Conservation (phyloP, 257 asterid species). For the Capsicum baccatum region DNA sequence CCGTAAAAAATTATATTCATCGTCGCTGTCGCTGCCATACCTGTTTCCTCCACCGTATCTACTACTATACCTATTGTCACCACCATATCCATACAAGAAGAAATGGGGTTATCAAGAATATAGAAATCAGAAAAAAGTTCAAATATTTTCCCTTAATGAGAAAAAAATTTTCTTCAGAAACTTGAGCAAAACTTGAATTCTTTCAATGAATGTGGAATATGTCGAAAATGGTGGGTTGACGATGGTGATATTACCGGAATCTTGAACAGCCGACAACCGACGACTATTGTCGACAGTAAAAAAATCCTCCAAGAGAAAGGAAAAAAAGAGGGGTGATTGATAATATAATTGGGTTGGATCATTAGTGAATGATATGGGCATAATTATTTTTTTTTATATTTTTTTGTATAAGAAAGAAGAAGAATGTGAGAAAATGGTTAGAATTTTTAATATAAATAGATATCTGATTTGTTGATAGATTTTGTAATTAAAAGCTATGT, state of each 20-base stretch:
- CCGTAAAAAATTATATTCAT: no score
- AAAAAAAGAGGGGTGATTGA: not conserved
- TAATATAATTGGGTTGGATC: not conserved
- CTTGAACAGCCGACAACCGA: constrained; percentile 34
- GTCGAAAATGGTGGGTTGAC: not conserved
- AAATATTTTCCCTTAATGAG: not conserved
- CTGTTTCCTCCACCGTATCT: no score
- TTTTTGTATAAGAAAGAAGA: no score
- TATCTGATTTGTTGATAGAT: no score
- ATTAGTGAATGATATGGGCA: not conserved
- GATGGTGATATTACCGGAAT: constrained; percentile 38
- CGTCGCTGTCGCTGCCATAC: no score
- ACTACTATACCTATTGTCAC: no score
- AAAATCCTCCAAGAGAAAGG: constrained; percentile 30
- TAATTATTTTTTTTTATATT: not conserved
- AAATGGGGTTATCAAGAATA: not conserved
- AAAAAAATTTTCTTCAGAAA: not conserved
- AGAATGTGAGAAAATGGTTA: no score
- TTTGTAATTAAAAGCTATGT: no score
- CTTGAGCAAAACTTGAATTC: not conserved
- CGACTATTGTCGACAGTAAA: constrained; percentile 3
- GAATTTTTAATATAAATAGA: no score
- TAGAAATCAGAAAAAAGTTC: not conserved
- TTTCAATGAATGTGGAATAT: not conserved
- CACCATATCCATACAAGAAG: not conserved